These are phyloP conservation scores for Arthrobotrys conoides DNA, from an alignment of 2,329 filamentous ascomycete genomes.

Conservation along the genomic window DNA sequence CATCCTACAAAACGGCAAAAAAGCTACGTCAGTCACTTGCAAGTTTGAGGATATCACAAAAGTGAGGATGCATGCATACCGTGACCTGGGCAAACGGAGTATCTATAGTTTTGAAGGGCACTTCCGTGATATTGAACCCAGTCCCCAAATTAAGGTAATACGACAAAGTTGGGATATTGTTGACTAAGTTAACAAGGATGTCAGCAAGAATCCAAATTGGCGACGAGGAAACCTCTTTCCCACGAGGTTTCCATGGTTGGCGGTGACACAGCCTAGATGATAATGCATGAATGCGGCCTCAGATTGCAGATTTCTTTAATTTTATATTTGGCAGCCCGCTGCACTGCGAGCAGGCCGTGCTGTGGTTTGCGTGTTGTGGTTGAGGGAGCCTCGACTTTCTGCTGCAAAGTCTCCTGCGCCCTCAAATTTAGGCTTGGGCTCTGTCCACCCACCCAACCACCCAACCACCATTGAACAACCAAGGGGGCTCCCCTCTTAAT, in stretches of 20 bases:
- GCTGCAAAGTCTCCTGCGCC: conserved; percentile 2
- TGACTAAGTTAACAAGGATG: conserved; percentile 30
- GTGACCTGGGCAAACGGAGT: conserved; percentile 49
- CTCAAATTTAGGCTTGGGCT: neutral
- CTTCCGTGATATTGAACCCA: conserved; percentile 48
- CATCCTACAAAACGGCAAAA: conserved; percentile 39
- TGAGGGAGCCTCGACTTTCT: neutral
- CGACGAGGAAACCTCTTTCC: conserved; percentile 2
- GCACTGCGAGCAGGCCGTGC: neutral
- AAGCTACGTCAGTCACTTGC: conserved; percentile 11
- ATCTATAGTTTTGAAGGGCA: conserved; percentile 51
- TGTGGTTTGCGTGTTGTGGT: conserved; percentile 7
- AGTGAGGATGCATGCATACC: conserved; percentile 23
- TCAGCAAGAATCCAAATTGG: conserved; percentile 27
- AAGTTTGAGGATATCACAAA: neutral
- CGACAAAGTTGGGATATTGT: conserved; percentile 38
- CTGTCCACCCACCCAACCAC: conserved; percentile 9
- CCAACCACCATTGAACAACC: neutral
- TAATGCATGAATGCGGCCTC: conserved; percentile 17
- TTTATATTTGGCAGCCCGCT: conserved; percentile 13
- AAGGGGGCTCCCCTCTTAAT: conserved; percentile 16
- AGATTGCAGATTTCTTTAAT: neutral
- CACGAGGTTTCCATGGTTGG: conserved; percentile 12
- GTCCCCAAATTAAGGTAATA: conserved; percentile 55
- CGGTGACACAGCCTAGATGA: conserved; percentile 4